Evolutionary conservation across 345 rosid species (phyloP), one percentile per base, ranked within the genome.

Genomic region (Kernera saxatilis): DNA sequence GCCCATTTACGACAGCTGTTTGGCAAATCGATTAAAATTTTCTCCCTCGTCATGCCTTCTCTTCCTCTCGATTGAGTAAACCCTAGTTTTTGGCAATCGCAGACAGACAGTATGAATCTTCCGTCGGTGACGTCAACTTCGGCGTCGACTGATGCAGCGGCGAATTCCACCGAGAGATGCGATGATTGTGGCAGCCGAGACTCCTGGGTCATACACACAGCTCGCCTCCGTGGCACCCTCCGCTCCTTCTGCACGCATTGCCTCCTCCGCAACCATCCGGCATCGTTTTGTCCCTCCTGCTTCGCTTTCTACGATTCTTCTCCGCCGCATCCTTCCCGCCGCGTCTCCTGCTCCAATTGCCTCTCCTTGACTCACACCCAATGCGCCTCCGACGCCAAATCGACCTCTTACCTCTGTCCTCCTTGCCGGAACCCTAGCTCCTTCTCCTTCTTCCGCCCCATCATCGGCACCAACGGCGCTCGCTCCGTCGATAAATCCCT

Each of bases 191-290:
- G 71, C 30, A 27, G 77, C 55, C 37, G 30, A 35, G 61, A 76
- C 19, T 23, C 62, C 0, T 71, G 71, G 76, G 50, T 84, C 18
- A 77, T 86, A 78, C 92, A 86, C 81, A 63, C 84, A 64, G 89
- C 84, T 9, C 84, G 84, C 2, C 78, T 77, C 71, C 86, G 83
- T 8, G 82, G 84, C 60, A 41, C 32, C 50, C 66, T 74, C 64
- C 87, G 91, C 8, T 83, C 74, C 2, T 86, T 83, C 77, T 92
- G 96, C 82, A 90, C 95, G 32, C 78, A 85, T 57, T 90, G 96
- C 74, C 85, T 90, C 69, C 98, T 92, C 69, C 83, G 72, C 12
- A 80, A 77, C 72, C 88, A 88, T 37, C 90, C 85, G 0, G 18
- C 73, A 27, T 81, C 84, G 26, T 92, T 89, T 82, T 92, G 98